These are phyloP conservation scores for Arthrobotrys pseudoclavata DNA, from an alignment of 2,329 filamentous ascomycete species.

Conservation along the genomic window DNA sequence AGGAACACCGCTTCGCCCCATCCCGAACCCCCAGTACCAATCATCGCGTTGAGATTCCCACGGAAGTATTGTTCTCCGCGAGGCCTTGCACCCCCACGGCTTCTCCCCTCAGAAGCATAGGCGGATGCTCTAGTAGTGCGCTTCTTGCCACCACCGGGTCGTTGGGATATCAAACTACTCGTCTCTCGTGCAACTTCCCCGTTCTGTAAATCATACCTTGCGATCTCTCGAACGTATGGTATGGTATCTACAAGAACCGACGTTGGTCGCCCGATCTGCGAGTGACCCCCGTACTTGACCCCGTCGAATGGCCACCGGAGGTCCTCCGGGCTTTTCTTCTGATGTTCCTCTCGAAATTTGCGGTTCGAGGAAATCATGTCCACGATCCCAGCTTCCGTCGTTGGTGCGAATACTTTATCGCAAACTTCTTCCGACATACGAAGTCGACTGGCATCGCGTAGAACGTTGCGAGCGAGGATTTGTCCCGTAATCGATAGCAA, in stretches of 20 bases:
- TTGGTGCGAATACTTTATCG: conserved; percentile 13
- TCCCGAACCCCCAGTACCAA: conserved; percentile 46
- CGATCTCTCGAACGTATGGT: conserved; percentile 89
- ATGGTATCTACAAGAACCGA: conserved; percentile 81
- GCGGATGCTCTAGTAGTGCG: conserved; percentile 63
- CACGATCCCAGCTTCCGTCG: conserved; percentile 37
- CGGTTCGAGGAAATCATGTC: conserved; percentile 45
- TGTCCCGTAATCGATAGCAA: conserved; percentile 40
- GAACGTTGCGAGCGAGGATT: conserved; percentile 40
- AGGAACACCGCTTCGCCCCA: conserved; percentile 79
- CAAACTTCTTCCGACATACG: not conserved
- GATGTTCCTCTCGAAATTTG: conserved; percentile 25
- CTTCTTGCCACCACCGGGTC: conserved; percentile 48
- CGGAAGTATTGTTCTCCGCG: conserved; percentile 45
- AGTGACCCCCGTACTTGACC: conserved; percentile 38
- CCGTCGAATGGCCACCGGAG: conserved; percentile 49
- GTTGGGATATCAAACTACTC: conserved; percentile 66
- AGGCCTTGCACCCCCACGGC: conserved; percentile 57
- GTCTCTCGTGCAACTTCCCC: conserved; percentile 77
- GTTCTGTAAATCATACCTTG: conserved; percentile 79
- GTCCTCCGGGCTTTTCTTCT: conserved; percentile 27
- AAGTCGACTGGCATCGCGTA: conserved; percentile 8
- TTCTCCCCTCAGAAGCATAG: conserved; percentile 60
- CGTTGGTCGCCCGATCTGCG: conserved; percentile 67
- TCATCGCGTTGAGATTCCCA: conserved; percentile 44